Evolutionary conservation across 1,139 yeast genomes (phyloP).

Genomic region (Magnusiomyces fungicola): DNA sequence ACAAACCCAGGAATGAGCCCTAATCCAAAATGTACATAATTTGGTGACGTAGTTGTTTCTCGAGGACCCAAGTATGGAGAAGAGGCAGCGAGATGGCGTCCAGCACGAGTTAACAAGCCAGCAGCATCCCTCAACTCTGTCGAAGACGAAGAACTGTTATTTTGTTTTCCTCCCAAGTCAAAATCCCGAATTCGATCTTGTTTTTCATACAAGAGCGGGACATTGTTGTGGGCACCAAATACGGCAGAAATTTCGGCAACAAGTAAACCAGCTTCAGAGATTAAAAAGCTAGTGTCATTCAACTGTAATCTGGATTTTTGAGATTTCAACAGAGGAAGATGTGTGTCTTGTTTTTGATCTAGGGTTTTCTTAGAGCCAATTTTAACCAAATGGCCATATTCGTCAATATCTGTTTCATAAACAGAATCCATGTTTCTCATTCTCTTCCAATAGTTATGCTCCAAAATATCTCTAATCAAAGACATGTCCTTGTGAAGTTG

Average conservation of each 20-base stretch:
- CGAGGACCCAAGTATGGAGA: slow-evolving; percentile 5
- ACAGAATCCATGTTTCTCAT: slow-evolving; percentile 12
- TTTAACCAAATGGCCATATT: not conserved
- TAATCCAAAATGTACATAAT: slow-evolving; percentile 19
- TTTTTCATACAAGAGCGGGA: slow-evolving; percentile 14
- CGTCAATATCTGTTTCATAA: slow-evolving; percentile 3
- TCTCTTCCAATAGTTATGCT: slow-evolving; percentile 13
- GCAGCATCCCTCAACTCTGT: slow-evolving; percentile 5
- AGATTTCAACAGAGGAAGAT: not conserved
- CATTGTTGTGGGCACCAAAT: slow-evolving; percentile 10
- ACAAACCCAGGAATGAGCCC: slow-evolving; percentile 21
- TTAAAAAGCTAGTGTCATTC: not conserved
- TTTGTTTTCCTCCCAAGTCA: slow-evolving; percentile 1
- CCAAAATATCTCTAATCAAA: slow-evolving; percentile 6
- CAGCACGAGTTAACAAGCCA: slow-evolving; percentile 10
- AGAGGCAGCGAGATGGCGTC: slow-evolving; percentile 9
- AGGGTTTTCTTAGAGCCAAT: not conserved
- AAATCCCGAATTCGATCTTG: slow-evolving; percentile 9
- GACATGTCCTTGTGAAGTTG: not conserved
- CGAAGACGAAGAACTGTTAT: slow-evolving; percentile 2
- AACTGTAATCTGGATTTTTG: not conserved
- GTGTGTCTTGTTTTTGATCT: not conserved
- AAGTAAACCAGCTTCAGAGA: slow-evolving; percentile 14
- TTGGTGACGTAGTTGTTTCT: not conserved
- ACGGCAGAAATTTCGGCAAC: slow-evolving; percentile 16